Conservation (phyloP, 768 basidiomycete species). For the Heimioporus sp. region DNA sequence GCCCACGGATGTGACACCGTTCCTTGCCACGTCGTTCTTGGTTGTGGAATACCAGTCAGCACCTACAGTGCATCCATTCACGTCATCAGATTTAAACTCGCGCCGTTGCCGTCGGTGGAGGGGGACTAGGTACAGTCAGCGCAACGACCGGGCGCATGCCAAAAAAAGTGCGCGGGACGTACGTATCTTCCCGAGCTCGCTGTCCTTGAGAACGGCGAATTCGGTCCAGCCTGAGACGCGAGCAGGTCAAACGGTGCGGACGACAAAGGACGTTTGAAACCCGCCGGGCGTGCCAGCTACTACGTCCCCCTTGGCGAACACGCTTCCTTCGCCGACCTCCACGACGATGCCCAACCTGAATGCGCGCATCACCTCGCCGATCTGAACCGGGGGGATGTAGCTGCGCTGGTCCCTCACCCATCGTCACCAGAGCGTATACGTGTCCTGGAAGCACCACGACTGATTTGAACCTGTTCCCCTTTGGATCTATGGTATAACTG, state of each 20-base stretch:
- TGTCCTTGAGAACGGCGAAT: conserved; percentile 62
- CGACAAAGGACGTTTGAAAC: conserved; percentile 14
- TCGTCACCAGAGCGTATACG: too few relatives aligned
- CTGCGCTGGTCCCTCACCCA: conserved; percentile 70
- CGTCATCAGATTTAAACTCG: too few relatives aligned
- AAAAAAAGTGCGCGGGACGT: conserved; percentile 21
- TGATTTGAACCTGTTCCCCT: too few relatives aligned
- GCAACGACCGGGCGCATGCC: too few relatives aligned
- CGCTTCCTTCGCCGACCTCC: conserved; percentile 49
- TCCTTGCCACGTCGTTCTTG: too few relatives aligned
- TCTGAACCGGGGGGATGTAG: conserved; percentile 68
- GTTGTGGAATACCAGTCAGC: too few relatives aligned
- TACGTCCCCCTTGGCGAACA: conserved; percentile 62
- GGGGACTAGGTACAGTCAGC: conserved; percentile 37
- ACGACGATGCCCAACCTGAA: conserved; percentile 69
- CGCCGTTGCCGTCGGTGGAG: conserved; percentile 23
- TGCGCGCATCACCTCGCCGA: conserved; percentile 80
- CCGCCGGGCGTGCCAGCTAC: conserved; percentile 64
- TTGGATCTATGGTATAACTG: too few relatives aligned
- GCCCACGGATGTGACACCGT: too few relatives aligned
- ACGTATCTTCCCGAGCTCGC: conserved; percentile 55
- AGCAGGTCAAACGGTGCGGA: background rate
- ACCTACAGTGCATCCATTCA: too few relatives aligned
- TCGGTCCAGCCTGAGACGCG: conserved; percentile 67
- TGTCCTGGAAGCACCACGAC: too few relatives aligned